Evolutionary conservation across 2,329 filamentous ascomycete genomes (phyloP).

Genomic region (Colletotrichum sp.): DNA sequence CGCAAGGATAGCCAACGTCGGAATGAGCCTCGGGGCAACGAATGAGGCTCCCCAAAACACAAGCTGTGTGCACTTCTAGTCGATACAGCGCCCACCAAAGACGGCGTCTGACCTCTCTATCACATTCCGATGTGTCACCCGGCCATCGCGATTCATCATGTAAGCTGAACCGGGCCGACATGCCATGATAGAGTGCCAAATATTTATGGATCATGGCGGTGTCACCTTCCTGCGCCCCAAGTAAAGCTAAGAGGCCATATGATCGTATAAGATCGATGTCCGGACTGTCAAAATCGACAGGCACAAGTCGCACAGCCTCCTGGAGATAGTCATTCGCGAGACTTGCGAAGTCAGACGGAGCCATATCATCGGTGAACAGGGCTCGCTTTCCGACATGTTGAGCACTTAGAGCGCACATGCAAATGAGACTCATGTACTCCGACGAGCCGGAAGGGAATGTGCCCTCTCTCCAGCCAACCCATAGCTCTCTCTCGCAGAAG

Average conservation of each 20-base stretch:
- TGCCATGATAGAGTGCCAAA: slow-evolving; percentile 25
- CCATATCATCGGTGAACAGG: background rate
- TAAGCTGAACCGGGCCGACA: slow-evolving; percentile 18
- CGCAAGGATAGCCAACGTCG: slow-evolving; percentile 20
- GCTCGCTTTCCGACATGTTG: background rate
- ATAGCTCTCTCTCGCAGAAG: background rate
- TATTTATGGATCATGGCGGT: slow-evolving; percentile 16
- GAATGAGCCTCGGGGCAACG: slow-evolving; percentile 23
- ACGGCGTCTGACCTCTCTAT: slow-evolving; percentile 22
- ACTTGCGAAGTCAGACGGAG: background rate
- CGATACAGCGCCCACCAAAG: slow-evolving; percentile 27
- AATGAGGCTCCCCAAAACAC: slow-evolving; percentile 25
- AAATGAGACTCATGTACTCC: background rate
- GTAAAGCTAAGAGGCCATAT: slow-evolving; percentile 6
- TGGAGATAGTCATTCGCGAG: background rate
- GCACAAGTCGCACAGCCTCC: background rate
- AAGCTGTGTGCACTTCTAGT: slow-evolving; percentile 25
- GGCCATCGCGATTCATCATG: slow-evolving; percentile 26
- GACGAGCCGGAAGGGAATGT: background rate
- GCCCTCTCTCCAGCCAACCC: background rate
- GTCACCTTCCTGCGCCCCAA: slow-evolving; percentile 6
- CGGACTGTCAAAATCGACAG: background rate
- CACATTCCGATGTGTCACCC: background rate
- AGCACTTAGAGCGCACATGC: background rate
- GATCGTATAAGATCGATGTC: slow-evolving; percentile 1